Percentiles rank a stretch among this genome's conserved stretches.
phyloP scores from a whole-genome alignment of 2,329 filamentous ascomycete genomes.

The Leptoxyphium fumago region DNA sequence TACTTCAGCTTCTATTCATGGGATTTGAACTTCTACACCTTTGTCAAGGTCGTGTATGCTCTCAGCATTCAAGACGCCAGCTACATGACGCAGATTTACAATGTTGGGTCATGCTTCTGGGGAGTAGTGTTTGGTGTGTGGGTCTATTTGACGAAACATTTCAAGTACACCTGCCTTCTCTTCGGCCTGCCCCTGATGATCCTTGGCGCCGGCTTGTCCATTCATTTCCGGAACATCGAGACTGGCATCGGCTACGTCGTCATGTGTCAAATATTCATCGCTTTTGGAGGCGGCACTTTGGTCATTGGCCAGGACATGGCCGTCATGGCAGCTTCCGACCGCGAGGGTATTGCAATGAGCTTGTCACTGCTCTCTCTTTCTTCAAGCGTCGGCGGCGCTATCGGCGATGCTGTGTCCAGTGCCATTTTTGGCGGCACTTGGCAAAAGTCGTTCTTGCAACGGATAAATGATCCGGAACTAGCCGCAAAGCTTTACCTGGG shows the following conservation, averaged over 20 bases:
- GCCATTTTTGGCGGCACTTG: constrained; percentile 20
- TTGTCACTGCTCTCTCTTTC: constrained; percentile 22
- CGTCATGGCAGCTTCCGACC: constrained; percentile 31
- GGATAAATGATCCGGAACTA: constrained; percentile 4
- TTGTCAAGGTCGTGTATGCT: constrained; percentile 33
- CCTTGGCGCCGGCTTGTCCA: constrained; percentile 20
- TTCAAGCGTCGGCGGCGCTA: constrained; percentile 15
- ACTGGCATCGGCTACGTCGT: constrained; percentile 35
- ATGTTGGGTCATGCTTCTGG: constrained; percentile 28
- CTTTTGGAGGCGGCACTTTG: constrained; percentile 38
- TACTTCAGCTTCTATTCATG: constrained; percentile 34
- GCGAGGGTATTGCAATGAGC: constrained; percentile 27
- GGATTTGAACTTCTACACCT: constrained; percentile 28
- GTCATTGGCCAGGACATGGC: constrained; percentile 43
- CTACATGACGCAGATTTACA: constrained; percentile 22
- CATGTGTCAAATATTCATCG: constrained; percentile 43
- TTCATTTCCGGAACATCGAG: constrained; percentile 22
- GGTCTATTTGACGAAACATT: constrained; percentile 33
- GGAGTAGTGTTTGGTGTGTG: constrained; percentile 32
- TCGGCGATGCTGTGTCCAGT: constrained; percentile 12
- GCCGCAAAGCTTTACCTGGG: constrained; percentile 1
- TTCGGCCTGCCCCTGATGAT: constrained; percentile 22
- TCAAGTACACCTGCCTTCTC: constrained; percentile 30
- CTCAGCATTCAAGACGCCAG: constrained; percentile 18
- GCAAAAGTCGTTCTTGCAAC: constrained; percentile 6